A percentile compares a stretch with the other conserved stretches of the same genome.
These are phyloP conservation scores for Ustilago shanxiensis DNA, from an alignment of 1,284 basidiomycete species.

Conservation along the genomic window DNA sequence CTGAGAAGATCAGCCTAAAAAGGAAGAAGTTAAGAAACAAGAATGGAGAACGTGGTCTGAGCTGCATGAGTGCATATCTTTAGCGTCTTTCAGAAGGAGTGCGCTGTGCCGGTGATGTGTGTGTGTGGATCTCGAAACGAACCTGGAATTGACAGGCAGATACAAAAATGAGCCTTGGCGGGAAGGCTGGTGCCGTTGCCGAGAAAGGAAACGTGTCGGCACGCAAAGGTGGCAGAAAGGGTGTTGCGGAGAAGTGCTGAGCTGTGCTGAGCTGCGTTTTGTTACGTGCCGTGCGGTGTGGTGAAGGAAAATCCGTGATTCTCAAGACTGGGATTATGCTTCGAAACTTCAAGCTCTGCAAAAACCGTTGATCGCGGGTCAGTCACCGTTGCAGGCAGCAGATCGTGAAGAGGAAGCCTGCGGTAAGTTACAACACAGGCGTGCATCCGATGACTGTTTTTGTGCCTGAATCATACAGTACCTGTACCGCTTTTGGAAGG, in stretches of 20 bases:
- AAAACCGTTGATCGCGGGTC: not conserved
- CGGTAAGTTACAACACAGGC: too few species aligned
- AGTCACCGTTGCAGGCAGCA: not conserved
- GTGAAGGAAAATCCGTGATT: too few species aligned
- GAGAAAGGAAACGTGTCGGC: not conserved
- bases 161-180: not conserved
- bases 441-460: not conserved
- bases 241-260: not conserved
- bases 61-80: not conserved
- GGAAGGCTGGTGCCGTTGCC: not conserved
- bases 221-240: not conserved
- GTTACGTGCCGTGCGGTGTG: too few species aligned
- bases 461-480: not conserved
- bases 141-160: too few species aligned
- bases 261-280: too few species aligned
- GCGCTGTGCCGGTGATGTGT: not conserved
- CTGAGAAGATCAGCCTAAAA: not conserved
- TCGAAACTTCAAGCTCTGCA: not conserved
- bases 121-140: too few species aligned
- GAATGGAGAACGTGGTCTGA: constrained; percentile 1
- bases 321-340: not conserved
- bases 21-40: not conserved
- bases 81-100: not conserved
- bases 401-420: not conserved
- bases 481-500: constrained; percentile 1